Conservation (phyloP, 2,329 filamentous ascomycete species). For the Epichloe brachyelytri region DNA sequence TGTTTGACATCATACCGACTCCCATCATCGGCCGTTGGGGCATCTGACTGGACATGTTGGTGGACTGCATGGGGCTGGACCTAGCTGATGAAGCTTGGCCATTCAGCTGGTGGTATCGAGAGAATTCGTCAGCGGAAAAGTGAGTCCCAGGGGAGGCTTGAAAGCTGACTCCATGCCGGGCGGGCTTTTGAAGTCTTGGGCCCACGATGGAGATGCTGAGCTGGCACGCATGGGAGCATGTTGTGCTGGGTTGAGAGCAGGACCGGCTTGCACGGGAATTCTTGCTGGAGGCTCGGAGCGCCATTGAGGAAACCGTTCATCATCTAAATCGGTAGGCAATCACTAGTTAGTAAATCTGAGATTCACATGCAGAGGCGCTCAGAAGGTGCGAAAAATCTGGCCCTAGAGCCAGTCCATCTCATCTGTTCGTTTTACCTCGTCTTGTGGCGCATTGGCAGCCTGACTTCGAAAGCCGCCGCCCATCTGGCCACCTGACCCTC, state of each 20-base stretch:
- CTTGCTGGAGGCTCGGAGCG: constrained; percentile 44
- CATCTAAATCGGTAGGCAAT: constrained; percentile 44
- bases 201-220: constrained; percentile 42
- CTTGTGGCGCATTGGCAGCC: constrained; percentile 55
- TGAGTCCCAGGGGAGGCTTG: constrained; percentile 42
- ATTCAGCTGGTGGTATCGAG: constrained; percentile 67
- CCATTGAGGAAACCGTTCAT: constrained; percentile 89
- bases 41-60: constrained; percentile 30
- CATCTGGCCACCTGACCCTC: constrained; percentile 55
- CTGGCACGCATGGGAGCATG: constrained; percentile 38
- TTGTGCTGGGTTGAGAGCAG: constrained; percentile 36
- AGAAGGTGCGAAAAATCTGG: neutral
- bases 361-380: neutral
- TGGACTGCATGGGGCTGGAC: constrained; percentile 45
- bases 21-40: constrained; percentile 49
- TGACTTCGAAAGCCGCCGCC: constrained; percentile 68
- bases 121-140: constrained; percentile 78
- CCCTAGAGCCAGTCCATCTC: neutral
- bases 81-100: constrained; percentile 38
- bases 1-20: constrained; percentile 31
- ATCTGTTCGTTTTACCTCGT: constrained; percentile 41
- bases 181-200: constrained; percentile 42
- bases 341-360: neutral
- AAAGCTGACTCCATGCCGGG: constrained; percentile 60
- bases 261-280: constrained; percentile 38